These are phyloP conservation scores for Dillenia turbinata DNA, from an alignment of 164 flowering plant genomes.

Conservation along the genomic window DNA sequence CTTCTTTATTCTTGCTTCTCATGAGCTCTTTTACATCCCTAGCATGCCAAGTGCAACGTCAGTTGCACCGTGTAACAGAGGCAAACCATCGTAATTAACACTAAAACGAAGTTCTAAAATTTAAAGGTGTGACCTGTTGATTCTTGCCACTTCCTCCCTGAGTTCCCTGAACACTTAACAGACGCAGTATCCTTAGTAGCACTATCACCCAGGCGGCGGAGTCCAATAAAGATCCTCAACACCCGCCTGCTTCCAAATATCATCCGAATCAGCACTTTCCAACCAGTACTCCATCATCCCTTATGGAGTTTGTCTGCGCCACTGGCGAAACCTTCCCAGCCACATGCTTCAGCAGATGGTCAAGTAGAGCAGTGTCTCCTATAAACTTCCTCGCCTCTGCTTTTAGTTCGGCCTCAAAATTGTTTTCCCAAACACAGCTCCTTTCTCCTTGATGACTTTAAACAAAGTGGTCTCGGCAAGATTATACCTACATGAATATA, in stretches of 20 bases:
- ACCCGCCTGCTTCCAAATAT: conserved; percentile 70
- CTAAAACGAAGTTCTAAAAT: not conserved
- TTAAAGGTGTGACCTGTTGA: conserved; percentile 37
- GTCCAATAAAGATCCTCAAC: conserved; percentile 79
- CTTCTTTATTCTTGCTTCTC: conserved; percentile 17
- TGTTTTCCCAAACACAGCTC: conserved; percentile 59
- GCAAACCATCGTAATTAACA: not conserved
- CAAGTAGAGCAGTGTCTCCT: conserved; percentile 89
- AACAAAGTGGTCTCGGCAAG: conserved; percentile 67
- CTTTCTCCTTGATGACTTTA: conserved; percentile 60
- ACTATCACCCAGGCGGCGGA: conserved; percentile 86
- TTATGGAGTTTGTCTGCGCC: conserved; percentile 75
- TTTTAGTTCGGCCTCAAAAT: conserved; percentile 59
- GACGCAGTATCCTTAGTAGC: conserved; percentile 56
- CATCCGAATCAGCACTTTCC: conserved; percentile 61
- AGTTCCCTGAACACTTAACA: conserved; percentile 53
- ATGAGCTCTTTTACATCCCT: conserved; percentile 31
- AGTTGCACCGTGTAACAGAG: not conserved
- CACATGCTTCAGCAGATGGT: conserved; percentile 89
- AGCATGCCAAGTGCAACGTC: not conserved
- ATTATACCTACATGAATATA: conserved; percentile 46
- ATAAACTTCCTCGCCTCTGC: conserved; percentile 73
- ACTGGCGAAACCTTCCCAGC: conserved; percentile 71
- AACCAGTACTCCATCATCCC: conserved; percentile 98
- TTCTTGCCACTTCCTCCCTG: conserved; percentile 37